Base-by-base conservation (phyloP, 129 eudicot genomes). In the Ambrosia artemisiifolia region DNA sequence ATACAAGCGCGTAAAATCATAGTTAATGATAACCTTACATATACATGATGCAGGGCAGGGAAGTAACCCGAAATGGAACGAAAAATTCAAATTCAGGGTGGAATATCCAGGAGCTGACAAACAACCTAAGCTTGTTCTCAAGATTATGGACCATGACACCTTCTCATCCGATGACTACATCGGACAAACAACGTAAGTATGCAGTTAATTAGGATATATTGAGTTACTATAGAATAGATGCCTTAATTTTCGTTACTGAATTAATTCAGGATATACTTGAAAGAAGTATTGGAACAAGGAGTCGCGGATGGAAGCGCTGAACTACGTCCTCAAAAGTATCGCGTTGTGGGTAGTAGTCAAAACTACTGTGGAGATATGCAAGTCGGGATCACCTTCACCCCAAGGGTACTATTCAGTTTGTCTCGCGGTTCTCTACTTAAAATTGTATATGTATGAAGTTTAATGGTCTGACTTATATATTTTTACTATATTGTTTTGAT, bases 121-220 rank as follows among this genome's bases (percentile, higher is more conserved):
- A 4, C 83, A 86, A 16, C 87, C 87, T 72, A 85, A 85, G 79
- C 87, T 87, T 62, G 14, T 81, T 34, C 84, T 90, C 69, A 82
- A 73, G 55, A 76, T 91, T 57, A 83, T 87, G 87, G 97, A 87
- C 34, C 85, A 81, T 43, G 97, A 90, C 75, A 87, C 88, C 67
- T 87, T 87, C 77, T 77, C 91, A 12, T 9, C 85, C 33, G 97
- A 90, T 70, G 95, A 90, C 69, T 62, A 62, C 71, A 61, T 90
- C 10, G 96, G 96, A 32, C 78, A 83, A 80, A 67, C 96, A 72
- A 85, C 83, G 96, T 90, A 85, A 75, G 83, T 5, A 17, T 30
- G 8, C 12, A 16, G 20, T 67, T n/a, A n/a, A n/a, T 55, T 51
- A 42, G 35, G 28, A 56, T 32, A 24, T 24, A 56, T 56, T 9